phyloP scores from a whole-genome alignment of 441 rosid genomes.

The Kokia cookei region DNA sequence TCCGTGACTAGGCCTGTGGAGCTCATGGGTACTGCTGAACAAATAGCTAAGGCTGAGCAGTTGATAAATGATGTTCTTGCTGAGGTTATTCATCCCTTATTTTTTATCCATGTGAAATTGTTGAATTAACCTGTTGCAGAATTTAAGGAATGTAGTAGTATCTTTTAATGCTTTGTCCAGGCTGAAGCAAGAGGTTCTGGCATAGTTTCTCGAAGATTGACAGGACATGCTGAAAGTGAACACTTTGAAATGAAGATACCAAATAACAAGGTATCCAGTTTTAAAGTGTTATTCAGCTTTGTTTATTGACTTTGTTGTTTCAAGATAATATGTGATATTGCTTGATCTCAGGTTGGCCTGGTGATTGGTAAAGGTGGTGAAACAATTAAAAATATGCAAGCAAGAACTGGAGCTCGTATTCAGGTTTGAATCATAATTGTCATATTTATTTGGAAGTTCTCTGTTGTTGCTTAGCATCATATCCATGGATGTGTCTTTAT shows the following conservation, averaged over 20 bases:
- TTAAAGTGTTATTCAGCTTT: neutral
- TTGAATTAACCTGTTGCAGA: neutral
- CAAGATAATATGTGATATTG: constrained; percentile 15
- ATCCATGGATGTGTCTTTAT: neutral
- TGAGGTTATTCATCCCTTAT: constrained; percentile 38
- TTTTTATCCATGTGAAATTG: neutral
- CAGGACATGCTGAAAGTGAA: constrained; percentile 77
- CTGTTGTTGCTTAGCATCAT: neutral
- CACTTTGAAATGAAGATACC: constrained; percentile 72
- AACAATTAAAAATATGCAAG: constrained; percentile 94
- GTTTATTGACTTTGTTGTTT: neutral
- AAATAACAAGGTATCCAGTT: constrained; percentile 65
- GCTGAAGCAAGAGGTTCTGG: constrained; percentile 94
- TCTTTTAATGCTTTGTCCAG: constrained; percentile 22
- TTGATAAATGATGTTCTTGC: constrained; percentile 85
- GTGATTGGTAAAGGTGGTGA: constrained; percentile 99
- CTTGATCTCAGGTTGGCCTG: constrained; percentile 77
- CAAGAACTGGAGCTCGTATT: constrained; percentile 82
- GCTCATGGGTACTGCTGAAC: constrained; percentile 75
- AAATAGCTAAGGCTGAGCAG: constrained; percentile 83
- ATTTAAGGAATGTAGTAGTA: neutral
- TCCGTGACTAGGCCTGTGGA: constrained; percentile 68
- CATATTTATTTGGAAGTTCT: neutral
- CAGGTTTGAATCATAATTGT: constrained; percentile 47
- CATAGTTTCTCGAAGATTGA: constrained; percentile 60